Evolutionary conservation across 2,329 filamentous ascomycete species (phyloP).

Genomic region (Hypoxylon sp.): DNA sequence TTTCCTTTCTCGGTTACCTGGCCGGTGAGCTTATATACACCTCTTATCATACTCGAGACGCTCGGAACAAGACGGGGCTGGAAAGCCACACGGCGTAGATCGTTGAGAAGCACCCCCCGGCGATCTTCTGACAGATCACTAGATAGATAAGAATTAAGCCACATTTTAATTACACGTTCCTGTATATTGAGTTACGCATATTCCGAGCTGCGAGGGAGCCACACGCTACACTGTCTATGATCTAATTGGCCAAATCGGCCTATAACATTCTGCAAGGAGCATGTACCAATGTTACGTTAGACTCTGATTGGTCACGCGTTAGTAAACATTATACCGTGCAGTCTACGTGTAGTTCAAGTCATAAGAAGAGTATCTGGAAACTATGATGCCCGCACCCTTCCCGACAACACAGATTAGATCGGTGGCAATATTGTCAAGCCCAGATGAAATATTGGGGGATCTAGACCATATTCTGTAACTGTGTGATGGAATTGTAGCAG

Average conservation of each 20-base stretch:
- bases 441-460: background rate
- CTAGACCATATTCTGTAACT: background rate
- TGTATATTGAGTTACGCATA: background rate
- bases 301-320: background rate
- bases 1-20: background rate
- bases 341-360: background rate
- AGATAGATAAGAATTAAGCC: background rate
- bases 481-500: background rate
- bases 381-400: background rate
- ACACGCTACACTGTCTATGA: background rate
- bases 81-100: background rate
- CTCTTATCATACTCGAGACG: constrained; percentile 1
- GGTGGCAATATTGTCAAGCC: background rate
- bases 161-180: background rate
- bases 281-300: background rate
- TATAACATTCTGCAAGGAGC: background rate
- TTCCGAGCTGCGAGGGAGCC: background rate
- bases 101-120: background rate
- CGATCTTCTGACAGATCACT: constrained; percentile 4
- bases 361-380: background rate
- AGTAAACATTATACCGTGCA: background rate
- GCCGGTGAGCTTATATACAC: background rate
- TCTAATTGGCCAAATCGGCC: background rate
- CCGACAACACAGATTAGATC: background rate
- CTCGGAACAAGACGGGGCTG: background rate